A percentile compares a stretch with the other conserved stretches of the same genome.
These are phyloP conservation scores for Ustilago crameri DNA, from an alignment of 1,284 basidiomycete species.

Conservation along the genomic window DNA sequence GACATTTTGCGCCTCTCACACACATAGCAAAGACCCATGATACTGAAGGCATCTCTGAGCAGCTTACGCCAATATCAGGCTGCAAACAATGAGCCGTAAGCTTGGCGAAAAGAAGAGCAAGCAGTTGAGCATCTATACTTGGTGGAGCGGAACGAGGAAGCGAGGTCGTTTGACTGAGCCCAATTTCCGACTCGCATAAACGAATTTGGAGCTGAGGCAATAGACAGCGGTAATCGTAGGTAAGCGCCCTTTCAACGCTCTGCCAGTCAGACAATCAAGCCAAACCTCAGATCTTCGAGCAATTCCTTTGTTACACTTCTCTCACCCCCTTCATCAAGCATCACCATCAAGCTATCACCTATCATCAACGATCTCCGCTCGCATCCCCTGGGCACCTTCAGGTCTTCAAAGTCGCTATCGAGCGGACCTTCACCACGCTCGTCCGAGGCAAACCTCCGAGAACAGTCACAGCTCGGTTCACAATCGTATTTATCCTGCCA, in stretches of 20 bases:
- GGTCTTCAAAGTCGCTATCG: not conserved
- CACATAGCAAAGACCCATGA: no score
- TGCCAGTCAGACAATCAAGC: not conserved
- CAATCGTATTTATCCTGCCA: not conserved
- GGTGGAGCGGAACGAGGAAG: not conserved
- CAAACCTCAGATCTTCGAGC: constrained; percentile 10
- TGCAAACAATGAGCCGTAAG: no score
- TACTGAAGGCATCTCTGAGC: no score
- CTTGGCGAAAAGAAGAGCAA: no score
- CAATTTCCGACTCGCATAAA: not conserved
- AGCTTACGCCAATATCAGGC: no score
- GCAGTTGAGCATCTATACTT: not conserved
- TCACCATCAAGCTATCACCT: not conserved
- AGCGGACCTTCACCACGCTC: not conserved
- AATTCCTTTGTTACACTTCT: not conserved
- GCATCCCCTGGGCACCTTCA: not conserved
- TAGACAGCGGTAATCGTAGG: constrained; percentile 3
- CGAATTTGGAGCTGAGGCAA: constrained; percentile 19
- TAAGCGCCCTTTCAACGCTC: not conserved
- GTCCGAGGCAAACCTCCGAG: not conserved
- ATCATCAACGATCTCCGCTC: not conserved
- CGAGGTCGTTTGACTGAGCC: constrained; percentile 20
- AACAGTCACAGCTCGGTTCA: not conserved
- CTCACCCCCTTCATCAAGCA: not conserved
- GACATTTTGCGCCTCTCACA: no score